Percentiles rank a stretch among this genome's conserved stretches.
phyloP scores from a whole-genome alignment of 768 basidiomycete species.

The Lanmaoa pseudosensibilis region DNA sequence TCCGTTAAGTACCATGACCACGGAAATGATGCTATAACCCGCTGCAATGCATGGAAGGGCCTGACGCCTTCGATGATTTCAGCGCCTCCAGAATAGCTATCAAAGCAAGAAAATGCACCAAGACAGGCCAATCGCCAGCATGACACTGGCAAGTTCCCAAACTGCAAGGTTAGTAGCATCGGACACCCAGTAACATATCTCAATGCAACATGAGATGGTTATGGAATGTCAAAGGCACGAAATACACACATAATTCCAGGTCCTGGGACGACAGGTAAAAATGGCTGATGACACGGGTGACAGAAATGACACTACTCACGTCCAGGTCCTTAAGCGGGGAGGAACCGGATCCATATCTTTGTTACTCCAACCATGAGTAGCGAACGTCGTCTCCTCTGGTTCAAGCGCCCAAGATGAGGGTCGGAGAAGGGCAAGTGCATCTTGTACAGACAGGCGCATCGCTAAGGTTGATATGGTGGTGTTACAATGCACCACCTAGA shows the following conservation, averaged over 20 bases:
- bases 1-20: conserved; percentile 76
- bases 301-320: conserved; percentile 18
- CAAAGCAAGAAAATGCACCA: conserved; percentile 40
- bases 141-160: conserved; percentile 58
- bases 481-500: not conserved
- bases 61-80: conserved; percentile 48
- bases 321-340: conserved; percentile 60
- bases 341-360: conserved; percentile 79
- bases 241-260: conserved; percentile 68
- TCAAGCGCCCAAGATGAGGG: conserved; percentile 23
- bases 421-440: conserved; percentile 9
- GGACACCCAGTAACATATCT: conserved; percentile 33
- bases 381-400: conserved; percentile 46
- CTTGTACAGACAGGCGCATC: conserved; percentile 10
- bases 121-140: conserved; percentile 72
- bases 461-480: not conserved
- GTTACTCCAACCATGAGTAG: conserved; percentile 65
- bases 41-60: conserved; percentile 68
- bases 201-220: conserved; percentile 13
- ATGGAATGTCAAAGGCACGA: conserved; percentile 32
- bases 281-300: not conserved
- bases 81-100: not conserved
- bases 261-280: conserved; percentile 21
- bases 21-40: conserved; percentile 69
- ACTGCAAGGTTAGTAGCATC: conserved; percentile 44